phyloP scores from a whole-genome alignment of 1,139 yeast genomes.

The Yamadazyma friedrichii region DNA sequence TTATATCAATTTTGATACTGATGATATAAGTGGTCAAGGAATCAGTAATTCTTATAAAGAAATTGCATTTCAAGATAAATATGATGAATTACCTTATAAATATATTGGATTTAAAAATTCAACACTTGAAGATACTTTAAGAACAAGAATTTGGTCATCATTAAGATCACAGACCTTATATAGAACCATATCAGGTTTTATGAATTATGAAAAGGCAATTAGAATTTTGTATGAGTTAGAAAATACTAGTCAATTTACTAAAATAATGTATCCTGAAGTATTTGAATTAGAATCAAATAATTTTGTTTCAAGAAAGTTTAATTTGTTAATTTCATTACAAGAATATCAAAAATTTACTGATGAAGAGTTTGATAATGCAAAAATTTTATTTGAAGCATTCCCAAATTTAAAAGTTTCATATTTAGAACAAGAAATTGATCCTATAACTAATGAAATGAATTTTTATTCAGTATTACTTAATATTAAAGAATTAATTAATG shows the following conservation, averaged over 20 bases:
- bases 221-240: conserved; percentile 66
- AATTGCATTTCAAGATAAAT: conserved; percentile 15
- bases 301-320: conserved; percentile 63
- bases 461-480: conserved; percentile 68
- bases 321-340: conserved; percentile 72
- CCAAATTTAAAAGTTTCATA: conserved; percentile 64
- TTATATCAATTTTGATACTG: neutral
- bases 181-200: conserved; percentile 75
- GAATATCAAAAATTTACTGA: conserved; percentile 49
- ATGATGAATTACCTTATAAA: conserved; percentile 65
- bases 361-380: conserved; percentile 56
- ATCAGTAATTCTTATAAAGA: neutral
- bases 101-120: conserved; percentile 71
- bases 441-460: conserved; percentile 24
- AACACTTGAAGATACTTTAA: conserved; percentile 55
- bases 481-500: conserved; percentile 32
- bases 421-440: conserved; percentile 48
- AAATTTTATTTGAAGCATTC: conserved; percentile 55
- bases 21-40: neutral
- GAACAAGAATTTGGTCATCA: conserved; percentile 85
- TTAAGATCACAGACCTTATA: conserved; percentile 74
- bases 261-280: conserved; percentile 23
- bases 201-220: conserved; percentile 68
- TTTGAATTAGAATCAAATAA: conserved; percentile 43
- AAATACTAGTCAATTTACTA: conserved; percentile 25